Percentiles rank a stretch among this genome's conserved stretches.
Evolutionary conservation across 345 rosid species (phyloP).

Genomic region (Populus pruinosa): DNA sequence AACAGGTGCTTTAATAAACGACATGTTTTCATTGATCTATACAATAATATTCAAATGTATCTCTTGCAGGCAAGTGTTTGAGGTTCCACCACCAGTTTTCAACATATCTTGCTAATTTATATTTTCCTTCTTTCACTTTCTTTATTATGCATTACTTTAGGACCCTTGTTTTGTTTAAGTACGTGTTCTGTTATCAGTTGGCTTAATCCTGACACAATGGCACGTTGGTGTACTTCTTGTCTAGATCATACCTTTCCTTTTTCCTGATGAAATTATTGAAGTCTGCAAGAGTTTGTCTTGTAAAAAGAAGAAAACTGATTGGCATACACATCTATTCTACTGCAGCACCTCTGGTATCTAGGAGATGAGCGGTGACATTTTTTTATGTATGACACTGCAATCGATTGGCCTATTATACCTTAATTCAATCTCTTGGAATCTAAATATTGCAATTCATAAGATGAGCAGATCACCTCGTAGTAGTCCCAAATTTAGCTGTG

Average conservation of each 20-base stretch:
- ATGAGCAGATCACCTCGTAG: neutral
- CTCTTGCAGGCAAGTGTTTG: neutral
- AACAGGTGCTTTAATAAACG: conserved; percentile 47
- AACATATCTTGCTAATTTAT: neutral
- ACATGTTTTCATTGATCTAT: neutral
- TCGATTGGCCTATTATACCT: neutral
- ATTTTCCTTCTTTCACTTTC: too few species aligned
- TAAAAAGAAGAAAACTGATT: neutral
- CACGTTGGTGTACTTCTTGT: neutral
- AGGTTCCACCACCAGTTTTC: neutral
- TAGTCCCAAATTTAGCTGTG: neutral
- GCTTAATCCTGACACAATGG: neutral
- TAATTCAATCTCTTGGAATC: neutral
- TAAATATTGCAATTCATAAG: neutral
- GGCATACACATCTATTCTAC: neutral
- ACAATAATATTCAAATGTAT: neutral
- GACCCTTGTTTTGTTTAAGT: neutral
- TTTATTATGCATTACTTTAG: neutral
- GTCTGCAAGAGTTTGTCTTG: neutral
- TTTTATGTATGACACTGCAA: neutral
- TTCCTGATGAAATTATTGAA: neutral
- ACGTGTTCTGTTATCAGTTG: neutral
- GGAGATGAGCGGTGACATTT: neutral
- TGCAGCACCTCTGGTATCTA: neutral
- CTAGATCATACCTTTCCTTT: neutral